Evolutionary conservation across 768 basidiomycete species (phyloP).

Genomic region (Hygrophoropsis aurantiaca): DNA sequence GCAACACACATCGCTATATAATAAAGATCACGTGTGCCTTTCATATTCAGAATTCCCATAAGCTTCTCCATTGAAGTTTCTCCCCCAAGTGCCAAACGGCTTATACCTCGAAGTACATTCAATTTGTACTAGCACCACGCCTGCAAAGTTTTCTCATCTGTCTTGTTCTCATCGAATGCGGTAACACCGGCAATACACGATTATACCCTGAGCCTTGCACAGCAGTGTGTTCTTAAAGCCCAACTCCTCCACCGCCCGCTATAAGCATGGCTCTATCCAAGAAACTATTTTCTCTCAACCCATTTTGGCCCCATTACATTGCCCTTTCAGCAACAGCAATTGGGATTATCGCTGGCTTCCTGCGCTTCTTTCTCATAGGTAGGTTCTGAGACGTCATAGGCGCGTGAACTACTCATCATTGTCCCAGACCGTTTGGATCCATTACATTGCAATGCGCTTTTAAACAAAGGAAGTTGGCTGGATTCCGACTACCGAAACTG

Average conservation of each 20-base stretch:
- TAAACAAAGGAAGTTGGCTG: slow-evolving; percentile 77
- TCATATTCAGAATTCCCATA: too few relatives aligned
- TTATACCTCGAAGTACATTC: too few relatives aligned
- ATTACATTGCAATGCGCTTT: slow-evolving; percentile 66
- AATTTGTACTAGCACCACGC: too few relatives aligned
- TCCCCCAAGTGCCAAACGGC: too few relatives aligned
- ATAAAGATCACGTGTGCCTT: too few relatives aligned
- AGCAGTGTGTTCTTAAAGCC: slow-evolving; percentile 1
- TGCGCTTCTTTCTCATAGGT: slow-evolving; percentile 47
- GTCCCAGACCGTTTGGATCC: slow-evolving; percentile 71
- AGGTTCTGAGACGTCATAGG: slow-evolving; percentile 15
- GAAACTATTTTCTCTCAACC: slow-evolving; percentile 38
- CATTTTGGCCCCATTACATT: slow-evolving; percentile 51
- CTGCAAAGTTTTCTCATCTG: too few relatives aligned
- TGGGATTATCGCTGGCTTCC: slow-evolving; percentile 43
- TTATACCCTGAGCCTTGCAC: too few relatives aligned
- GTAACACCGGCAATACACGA: too few relatives aligned
- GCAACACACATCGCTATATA: too few relatives aligned
- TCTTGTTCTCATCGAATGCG: too few relatives aligned
- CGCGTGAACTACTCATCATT: background rate
- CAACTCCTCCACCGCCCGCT: slow-evolving; percentile 1
- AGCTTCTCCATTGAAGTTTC: too few relatives aligned
- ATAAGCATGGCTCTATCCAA: slow-evolving; percentile 20
- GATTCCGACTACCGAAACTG: slow-evolving; percentile 67
- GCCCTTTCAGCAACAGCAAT: slow-evolving; percentile 38